phyloP scores from a whole-genome alignment of 129 eudicot genomes.

The Lactuca sativa region DNA sequence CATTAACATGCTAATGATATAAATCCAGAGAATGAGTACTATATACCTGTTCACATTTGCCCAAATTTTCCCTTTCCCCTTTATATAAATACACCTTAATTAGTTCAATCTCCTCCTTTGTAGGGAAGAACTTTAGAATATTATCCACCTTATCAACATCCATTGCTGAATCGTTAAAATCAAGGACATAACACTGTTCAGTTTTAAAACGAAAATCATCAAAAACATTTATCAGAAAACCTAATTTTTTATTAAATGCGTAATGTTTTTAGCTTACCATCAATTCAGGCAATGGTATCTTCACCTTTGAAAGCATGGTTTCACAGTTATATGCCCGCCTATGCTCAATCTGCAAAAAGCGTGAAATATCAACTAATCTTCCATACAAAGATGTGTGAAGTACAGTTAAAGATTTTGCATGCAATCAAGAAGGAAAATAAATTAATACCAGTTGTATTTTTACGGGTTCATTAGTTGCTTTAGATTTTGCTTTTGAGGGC shows the following conservation, averaged over 20 bases:
- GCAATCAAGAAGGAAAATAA: not conserved
- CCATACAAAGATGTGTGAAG: not conserved
- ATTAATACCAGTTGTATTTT: constrained; percentile 63
- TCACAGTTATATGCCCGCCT: constrained; percentile 19
- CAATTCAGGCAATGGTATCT: constrained; percentile 8
- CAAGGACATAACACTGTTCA: constrained; percentile 60
- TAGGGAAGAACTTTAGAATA: constrained; percentile 82
- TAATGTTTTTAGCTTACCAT: constrained; percentile 24
- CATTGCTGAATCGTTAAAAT: constrained; percentile 68
- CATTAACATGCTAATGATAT: no score
- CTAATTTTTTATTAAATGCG: not conserved
- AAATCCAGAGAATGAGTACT: not conserved
- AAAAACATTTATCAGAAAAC: not conserved
- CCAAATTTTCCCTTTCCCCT: not conserved
- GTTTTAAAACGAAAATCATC: constrained; percentile 7
- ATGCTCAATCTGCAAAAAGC: constrained; percentile 10
- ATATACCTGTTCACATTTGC: constrained; percentile 4
- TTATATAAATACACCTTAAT: constrained; percentile 47
- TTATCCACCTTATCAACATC: constrained; percentile 29
- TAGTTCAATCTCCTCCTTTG: constrained; percentile 80
- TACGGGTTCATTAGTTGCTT: constrained; percentile 45
- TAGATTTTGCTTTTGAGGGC: constrained; percentile 39
- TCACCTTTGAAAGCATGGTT: constrained; percentile 44
- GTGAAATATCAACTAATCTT: not conserved
- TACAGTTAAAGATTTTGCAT: not conserved